These are phyloP conservation scores for Sporothrix variecibatus DNA, from an alignment of 2,329 filamentous ascomycete genomes.

Conservation along the genomic window DNA sequence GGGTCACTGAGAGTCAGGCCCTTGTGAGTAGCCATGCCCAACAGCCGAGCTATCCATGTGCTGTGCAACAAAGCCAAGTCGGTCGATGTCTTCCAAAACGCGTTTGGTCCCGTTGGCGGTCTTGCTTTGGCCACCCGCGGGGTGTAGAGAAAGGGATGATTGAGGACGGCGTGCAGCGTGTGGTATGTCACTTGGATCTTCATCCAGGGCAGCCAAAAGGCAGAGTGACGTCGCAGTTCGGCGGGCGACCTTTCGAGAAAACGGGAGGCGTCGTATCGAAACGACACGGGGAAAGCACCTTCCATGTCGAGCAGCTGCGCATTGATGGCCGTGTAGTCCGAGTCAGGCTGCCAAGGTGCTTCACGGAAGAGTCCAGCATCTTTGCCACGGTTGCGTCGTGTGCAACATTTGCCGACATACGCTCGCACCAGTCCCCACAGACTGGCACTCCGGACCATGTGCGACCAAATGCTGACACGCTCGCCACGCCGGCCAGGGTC, in stretches of 20 bases:
- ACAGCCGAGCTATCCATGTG: constrained; percentile 57
- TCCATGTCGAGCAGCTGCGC: constrained; percentile 14
- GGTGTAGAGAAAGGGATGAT: constrained; percentile 57
- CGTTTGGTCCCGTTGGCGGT: constrained; percentile 48
- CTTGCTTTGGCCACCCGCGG: not conserved
- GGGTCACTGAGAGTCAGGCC: not conserved
- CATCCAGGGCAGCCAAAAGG: constrained; percentile 56
- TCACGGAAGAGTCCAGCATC: not conserved
- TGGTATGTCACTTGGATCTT: constrained; percentile 58
- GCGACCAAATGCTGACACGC: constrained; percentile 9
- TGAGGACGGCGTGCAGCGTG: constrained; percentile 52
- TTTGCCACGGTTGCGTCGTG: not conserved
- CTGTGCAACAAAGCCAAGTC: constrained; percentile 54
- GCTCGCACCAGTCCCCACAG: constrained; percentile 7
- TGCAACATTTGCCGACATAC: not conserved
- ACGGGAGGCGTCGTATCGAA: constrained; percentile 53
- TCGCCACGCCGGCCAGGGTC: not conserved
- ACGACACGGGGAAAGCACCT: not conserved
- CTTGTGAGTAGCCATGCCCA: constrained; percentile 48
- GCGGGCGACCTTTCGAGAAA: constrained; percentile 53
- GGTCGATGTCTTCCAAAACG: constrained; percentile 55
- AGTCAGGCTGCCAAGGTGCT: constrained; percentile 11
- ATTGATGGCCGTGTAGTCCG: constrained; percentile 15
- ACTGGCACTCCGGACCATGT: constrained; percentile 20
- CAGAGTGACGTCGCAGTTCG: constrained; percentile 47